Conservation (phyloP, 768 basidiomycete genomes). For the Naganishia friedmannii region DNA sequence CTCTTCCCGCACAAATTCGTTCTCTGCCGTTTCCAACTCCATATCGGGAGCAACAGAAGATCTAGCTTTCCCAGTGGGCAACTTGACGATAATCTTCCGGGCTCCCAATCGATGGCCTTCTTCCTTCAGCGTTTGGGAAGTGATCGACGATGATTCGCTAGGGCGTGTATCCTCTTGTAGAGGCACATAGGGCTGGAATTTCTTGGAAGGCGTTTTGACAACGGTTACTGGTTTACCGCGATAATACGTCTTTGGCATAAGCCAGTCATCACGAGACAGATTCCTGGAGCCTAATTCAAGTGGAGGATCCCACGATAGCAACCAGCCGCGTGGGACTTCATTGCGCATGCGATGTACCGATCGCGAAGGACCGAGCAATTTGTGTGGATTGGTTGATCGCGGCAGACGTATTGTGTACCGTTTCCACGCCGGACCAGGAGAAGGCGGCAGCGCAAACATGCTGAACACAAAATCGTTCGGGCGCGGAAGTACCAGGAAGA, state of each 20-base stretch:
- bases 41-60: not conserved
- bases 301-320: conserved; percentile 46
- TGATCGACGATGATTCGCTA: conserved; percentile 13
- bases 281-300: conserved; percentile 40
- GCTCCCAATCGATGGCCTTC: not conserved
- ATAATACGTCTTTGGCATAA: conserved; percentile 39
- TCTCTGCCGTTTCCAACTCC: not conserved
- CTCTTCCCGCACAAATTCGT: conserved; percentile 1
- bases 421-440: conserved; percentile 53
- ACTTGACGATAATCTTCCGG: conserved; percentile 28
- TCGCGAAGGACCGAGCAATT: conserved; percentile 27
- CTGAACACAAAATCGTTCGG: conserved; percentile 43
- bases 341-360: conserved; percentile 9
- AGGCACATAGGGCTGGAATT: conserved; percentile 35
- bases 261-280: conserved; percentile 46
- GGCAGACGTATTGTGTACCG: conserved; percentile 47
- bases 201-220: conserved; percentile 41
- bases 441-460: conserved; percentile 41
- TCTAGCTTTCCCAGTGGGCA: conserved; percentile 11
- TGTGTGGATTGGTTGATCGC: conserved; percentile 24
- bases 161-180: not conserved
- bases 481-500: conserved; percentile 21
- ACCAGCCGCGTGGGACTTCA: conserved; percentile 32
- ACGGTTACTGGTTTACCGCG: conserved; percentile 34
- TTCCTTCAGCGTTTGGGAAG: not conserved